Conservation (phyloP, 257 asterid genomes). For the Agastache rugosa region DNA sequence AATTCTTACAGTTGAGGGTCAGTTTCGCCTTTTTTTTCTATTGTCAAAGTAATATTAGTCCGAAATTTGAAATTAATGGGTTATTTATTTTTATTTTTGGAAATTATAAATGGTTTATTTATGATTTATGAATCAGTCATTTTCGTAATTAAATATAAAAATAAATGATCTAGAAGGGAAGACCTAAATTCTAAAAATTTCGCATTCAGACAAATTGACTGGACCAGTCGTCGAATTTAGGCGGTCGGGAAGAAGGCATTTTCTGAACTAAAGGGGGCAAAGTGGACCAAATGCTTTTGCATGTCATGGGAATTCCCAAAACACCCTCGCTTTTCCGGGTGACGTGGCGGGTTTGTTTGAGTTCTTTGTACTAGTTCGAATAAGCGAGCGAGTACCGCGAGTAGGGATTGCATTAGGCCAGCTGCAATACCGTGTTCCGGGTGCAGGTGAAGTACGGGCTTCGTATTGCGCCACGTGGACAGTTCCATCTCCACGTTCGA, state of each 20-base stretch:
- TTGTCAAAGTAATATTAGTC: slow-evolving; percentile 6
- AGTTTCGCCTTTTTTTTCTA: neutral
- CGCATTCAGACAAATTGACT: slow-evolving; percentile 34
- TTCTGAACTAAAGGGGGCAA: slow-evolving; percentile 32
- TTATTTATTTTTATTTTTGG: neutral
- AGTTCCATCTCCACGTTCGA: neutral
- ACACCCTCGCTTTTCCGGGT: slow-evolving; percentile 18
- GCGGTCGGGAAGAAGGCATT: slow-evolving; percentile 30
- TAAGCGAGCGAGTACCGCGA: neutral
- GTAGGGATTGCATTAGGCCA: neutral
- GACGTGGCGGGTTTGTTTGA: slow-evolving; percentile 35
- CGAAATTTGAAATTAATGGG: slow-evolving; percentile 12
- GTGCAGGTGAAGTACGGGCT: slow-evolving; percentile 4
- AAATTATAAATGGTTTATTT: no score
- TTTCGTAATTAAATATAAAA: neutral
- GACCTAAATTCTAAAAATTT: neutral
- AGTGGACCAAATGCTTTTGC: slow-evolving; percentile 33
- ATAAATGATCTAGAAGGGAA: slow-evolving; percentile 16
- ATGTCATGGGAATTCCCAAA: neutral
- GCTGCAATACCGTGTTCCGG: neutral
- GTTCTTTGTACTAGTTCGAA: no score
- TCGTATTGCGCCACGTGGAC: slow-evolving; percentile 11
- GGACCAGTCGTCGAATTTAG: slow-evolving; percentile 39
- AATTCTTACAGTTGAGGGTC: slow-evolving; percentile 35
- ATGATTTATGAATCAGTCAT: neutral